Percentiles rank a stretch among this genome's conserved stretches.
Evolutionary conservation across 306 rosid species (phyloP).

Genomic region (Prosopis cineraria): DNA sequence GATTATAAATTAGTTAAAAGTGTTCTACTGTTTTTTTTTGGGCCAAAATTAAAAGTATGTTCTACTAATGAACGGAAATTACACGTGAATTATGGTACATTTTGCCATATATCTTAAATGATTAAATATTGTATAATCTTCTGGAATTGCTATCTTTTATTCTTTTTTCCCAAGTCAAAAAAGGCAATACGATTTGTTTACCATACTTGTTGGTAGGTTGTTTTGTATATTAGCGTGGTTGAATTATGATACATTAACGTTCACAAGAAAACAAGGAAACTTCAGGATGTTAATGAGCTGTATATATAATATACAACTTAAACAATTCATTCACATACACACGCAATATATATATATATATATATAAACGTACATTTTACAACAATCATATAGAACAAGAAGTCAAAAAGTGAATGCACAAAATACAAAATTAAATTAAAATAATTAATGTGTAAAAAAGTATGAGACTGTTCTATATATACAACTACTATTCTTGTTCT

Average conservation of each 20-base stretch:
- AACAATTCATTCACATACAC: background rate
- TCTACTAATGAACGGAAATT: no score
- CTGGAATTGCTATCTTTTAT: conserved; percentile 30
- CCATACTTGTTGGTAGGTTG: conserved; percentile 36
- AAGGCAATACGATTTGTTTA: conserved; percentile 32
- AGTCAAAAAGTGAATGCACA: background rate
- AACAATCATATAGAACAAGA: background rate
- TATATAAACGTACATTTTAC: background rate
- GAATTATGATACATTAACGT: conserved; percentile 21
- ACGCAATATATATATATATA: no score
- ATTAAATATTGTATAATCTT: conserved; percentile 26
- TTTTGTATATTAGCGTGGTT: background rate
- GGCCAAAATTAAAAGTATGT: no score
- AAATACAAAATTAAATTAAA: background rate
- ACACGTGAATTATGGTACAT: no score
- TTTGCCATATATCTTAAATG: no score
- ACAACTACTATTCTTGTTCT: background rate
- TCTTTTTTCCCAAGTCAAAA: conserved; percentile 25
- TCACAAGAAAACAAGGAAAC: conserved; percentile 32
- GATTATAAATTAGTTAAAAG: no score
- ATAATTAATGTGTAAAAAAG: background rate
- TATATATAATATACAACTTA: background rate
- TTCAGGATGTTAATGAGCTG: conserved; percentile 37
- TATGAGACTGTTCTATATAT: background rate
- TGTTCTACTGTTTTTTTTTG: no score